phyloP scores from a whole-genome alignment of 1,284 basidiomycete genomes.

The Bjerkandera adusta region DNA sequence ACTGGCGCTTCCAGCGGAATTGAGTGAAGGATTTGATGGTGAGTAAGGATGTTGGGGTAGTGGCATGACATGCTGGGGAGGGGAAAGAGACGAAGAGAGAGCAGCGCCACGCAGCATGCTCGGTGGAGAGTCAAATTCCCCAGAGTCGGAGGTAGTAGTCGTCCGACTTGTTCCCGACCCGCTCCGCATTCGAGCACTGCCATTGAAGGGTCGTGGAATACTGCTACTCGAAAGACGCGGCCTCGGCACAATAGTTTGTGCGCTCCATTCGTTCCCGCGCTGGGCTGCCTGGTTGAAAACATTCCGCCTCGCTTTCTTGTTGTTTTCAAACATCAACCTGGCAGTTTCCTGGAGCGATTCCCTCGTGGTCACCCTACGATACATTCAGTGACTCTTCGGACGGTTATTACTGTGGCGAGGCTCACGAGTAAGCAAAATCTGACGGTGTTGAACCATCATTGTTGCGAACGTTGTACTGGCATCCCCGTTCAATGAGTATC shows the following conservation, averaged over 20 bases:
- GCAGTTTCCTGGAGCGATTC: conserved; percentile 78
- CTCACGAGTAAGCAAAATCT: conserved; percentile 91
- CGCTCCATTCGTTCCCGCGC: conserved; percentile 58
- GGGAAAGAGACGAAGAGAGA: conserved; percentile 28
- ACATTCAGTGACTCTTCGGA: conserved; percentile 37
- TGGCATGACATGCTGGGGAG: conserved; percentile 28
- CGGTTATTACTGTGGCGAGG: conserved; percentile 22
- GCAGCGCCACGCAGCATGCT: conserved; percentile 32
- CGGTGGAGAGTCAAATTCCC: conserved; percentile 44
- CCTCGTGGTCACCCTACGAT: conserved; percentile 59
- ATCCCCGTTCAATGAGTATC: conserved; percentile 86
- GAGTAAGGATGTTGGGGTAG: conserved; percentile 42
- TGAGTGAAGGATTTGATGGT: conserved; percentile 51
- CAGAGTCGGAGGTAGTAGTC: conserved; percentile 70
- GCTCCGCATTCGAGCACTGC: conserved; percentile 61
- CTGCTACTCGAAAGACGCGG: conserved; percentile 24
- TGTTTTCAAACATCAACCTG: conserved; percentile 69
- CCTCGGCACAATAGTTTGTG: conserved; percentile 28
- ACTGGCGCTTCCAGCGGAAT: conserved; percentile 42
- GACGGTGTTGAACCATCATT: conserved; percentile 88
- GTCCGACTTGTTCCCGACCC: conserved; percentile 79
- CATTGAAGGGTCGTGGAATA: conserved; percentile 27
- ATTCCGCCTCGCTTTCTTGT: conserved; percentile 68
- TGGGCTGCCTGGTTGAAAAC: conserved; percentile 68
- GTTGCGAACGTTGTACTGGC: conserved; percentile 79